These are phyloP conservation scores for Emmonsiellopsis sp. DNA, from an alignment of 2,329 filamentous ascomycete genomes.

Conservation along the genomic window DNA sequence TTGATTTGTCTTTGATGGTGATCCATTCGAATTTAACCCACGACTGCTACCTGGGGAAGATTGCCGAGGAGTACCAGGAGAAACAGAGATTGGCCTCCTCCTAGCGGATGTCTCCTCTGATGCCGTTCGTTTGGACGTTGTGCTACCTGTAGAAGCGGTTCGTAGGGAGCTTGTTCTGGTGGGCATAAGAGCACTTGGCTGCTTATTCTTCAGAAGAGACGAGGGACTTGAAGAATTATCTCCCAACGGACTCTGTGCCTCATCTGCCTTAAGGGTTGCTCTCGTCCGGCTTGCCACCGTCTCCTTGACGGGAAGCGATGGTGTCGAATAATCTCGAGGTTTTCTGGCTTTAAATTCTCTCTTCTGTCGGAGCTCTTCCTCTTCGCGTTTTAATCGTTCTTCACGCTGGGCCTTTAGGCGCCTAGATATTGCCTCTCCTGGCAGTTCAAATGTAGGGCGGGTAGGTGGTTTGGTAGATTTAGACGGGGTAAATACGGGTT, in stretches of 20 bases:
- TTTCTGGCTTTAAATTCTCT: constrained; percentile 39
- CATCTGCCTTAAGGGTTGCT: constrained; percentile 13
- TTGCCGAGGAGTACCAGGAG: neutral
- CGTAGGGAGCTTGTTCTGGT: constrained; percentile 3
- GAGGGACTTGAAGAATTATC: neutral
- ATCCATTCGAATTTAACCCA: neutral
- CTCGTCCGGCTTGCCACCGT: constrained; percentile 39
- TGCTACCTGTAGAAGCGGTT: constrained; percentile 4
- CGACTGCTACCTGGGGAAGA: neutral
- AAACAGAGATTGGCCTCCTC: constrained; percentile 6
- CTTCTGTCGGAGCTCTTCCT: constrained; percentile 23
- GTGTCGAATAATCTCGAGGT: constrained; percentile 20
- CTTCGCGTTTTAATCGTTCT: constrained; percentile 37
- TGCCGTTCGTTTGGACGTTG: constrained; percentile 3
- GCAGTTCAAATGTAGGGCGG: constrained; percentile 41
- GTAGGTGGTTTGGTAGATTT: constrained; percentile 45
- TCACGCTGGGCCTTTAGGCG: constrained; percentile 44
- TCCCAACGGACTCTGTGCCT: neutral
- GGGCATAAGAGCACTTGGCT: neutral
- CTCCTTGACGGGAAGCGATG: constrained; percentile 30
- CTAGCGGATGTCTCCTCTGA: constrained; percentile 10
- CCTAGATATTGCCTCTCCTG: constrained; percentile 44
- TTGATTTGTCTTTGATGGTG: neutral
- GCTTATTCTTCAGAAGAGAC: neutral
- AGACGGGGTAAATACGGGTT: constrained; percentile 39